phyloP scores from a whole-genome alignment of 2,329 filamentous ascomycete genomes.

The Claviceps fusiformis region DNA sequence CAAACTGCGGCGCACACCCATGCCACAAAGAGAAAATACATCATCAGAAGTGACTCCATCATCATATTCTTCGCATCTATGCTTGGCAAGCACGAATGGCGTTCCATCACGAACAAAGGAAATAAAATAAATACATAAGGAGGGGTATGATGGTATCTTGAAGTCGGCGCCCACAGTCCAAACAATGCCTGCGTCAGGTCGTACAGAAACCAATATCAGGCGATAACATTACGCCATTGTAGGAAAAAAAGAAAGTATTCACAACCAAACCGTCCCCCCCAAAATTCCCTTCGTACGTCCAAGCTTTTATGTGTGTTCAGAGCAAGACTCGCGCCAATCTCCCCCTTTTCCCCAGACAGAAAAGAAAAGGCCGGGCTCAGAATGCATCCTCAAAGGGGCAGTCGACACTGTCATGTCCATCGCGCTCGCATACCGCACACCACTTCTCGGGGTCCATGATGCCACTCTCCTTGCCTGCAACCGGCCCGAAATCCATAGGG shows the following conservation, averaged over 20 bases:
- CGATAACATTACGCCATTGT: constrained; percentile 10
- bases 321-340: background rate
- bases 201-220: constrained; percentile 7
- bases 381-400: constrained; percentile 83
- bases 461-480: constrained; percentile 67
- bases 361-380: constrained; percentile 14
- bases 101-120: constrained; percentile 10
- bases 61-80: constrained; percentile 6
- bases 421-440: constrained; percentile 92
- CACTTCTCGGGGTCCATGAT: constrained; percentile 76
- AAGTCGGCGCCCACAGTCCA: constrained; percentile 16
- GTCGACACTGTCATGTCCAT: constrained; percentile 92
- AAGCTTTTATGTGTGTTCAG: background rate
- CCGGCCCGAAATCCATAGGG: constrained; percentile 50
- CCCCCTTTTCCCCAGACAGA: too few species aligned
- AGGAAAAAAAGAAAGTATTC: constrained; percentile 5
- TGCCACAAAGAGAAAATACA: background rate
- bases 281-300: background rate
- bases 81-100: constrained; percentile 5
- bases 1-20: background rate
- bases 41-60: background rate
- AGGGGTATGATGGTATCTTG: constrained; percentile 21
- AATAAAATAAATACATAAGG: too few species aligned
- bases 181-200: constrained; percentile 13
- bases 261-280: background rate